Conservation (phyloP, 148 eudicot genomes). For the Cornus florida region DNA sequence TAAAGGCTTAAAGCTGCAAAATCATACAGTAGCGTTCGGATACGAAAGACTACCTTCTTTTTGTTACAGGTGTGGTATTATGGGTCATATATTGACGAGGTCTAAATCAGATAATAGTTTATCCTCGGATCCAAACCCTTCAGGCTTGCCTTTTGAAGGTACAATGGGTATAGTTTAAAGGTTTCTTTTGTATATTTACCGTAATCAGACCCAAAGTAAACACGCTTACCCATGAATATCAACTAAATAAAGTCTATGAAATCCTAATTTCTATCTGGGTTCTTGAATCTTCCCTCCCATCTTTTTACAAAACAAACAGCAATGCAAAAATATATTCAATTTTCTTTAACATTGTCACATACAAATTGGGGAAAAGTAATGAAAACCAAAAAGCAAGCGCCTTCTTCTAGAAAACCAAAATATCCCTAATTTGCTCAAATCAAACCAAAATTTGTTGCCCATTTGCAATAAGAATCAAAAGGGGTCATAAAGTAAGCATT, state of each 20-base stretch:
- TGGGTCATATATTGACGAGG: too few relatives aligned
- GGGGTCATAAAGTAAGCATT: neutral
- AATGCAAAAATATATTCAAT: neutral
- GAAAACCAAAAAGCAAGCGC: neutral
- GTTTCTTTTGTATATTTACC: too few relatives aligned
- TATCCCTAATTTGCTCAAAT: slow-evolving; percentile 6
- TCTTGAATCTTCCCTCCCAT: neutral
- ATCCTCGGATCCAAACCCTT: too few relatives aligned
- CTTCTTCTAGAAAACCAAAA: neutral
- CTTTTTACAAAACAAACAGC: neutral
- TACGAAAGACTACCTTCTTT: too few relatives aligned
- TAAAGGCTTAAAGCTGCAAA: too few relatives aligned
- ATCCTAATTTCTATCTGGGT: neutral
- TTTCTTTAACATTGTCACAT: neutral
- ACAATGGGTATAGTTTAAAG: too few relatives aligned
- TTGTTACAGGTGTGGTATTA: too few relatives aligned
- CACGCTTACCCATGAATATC: neutral
- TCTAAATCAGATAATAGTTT: too few relatives aligned
- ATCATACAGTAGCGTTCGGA: too few relatives aligned
- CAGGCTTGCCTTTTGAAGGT: too few relatives aligned
- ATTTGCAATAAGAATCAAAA: neutral
- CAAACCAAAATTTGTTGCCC: neutral
- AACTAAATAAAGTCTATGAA: neutral
- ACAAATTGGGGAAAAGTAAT: too few relatives aligned
- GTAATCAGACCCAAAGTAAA: too few relatives aligned